Base-by-base conservation (phyloP, 2,329 filamentous ascomycete genomes). In the Calonectria leucothoes region DNA sequence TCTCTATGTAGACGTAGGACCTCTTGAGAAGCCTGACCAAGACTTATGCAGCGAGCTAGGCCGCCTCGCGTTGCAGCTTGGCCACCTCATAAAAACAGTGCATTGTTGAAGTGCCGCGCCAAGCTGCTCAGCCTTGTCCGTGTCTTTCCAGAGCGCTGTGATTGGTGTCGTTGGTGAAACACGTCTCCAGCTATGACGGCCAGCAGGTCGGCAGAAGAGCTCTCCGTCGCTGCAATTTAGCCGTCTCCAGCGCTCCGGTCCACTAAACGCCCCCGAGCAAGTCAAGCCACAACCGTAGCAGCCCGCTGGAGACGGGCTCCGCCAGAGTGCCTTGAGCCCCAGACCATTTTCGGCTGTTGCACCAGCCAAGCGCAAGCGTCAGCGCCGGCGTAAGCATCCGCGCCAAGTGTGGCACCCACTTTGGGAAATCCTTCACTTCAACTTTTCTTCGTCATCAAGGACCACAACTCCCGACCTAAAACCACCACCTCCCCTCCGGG, bases 401-500 rank as follows among this genome's bases (percentile, higher is more conserved):
- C 72, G 77, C 72, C 39, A 70, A 71, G 73, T 51, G 57, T 73
- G 55, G 52, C 75, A 48, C 67, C 77, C 77, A 75, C 76, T 75
- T 76, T 79, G 75, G 76, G 74, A 77, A 79, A 79, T 79, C 70
- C 71, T 70, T 70, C 65, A 37, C 66, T 55, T 68, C 52, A 69
- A 71, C 72, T 73, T 79, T 79, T 79, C 77, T 77, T 73, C 77
- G 76, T 75, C 76, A 72, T 74, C 72, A 78, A 75, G 63, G 73
- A 76, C 70, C 78, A 69, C 61, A 71, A 66, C 20, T 42, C 61
- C 74, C 63, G 64, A 29, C 42, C 55, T 61, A 39, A 35, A 39
- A 20, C 20, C 17, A 37, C 48, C 49, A 14, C 52, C 69, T 42
- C 37, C 55, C 55, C 31, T 66, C 33, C 69, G 39, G 48, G 66